Evolutionary conservation across 345 rosid genomes (phyloP).

Genomic region (Chamaenerion angustifolium): DNA sequence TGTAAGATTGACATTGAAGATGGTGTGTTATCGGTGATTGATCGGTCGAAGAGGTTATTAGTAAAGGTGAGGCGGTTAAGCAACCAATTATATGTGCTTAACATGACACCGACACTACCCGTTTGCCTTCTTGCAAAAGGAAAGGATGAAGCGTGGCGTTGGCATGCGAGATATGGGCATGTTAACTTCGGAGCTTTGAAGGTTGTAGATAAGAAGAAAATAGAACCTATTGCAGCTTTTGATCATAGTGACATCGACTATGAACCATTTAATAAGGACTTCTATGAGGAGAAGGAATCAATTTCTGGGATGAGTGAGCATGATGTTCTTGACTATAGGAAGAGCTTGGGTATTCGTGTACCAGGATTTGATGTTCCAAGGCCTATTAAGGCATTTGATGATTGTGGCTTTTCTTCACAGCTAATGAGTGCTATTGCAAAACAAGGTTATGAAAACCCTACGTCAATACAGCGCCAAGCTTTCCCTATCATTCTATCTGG

Average conservation of each 20-base stretch:
- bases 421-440: conserved; percentile 71
- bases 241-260: conserved; percentile 87
- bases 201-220: conserved; percentile 69
- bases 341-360: conserved; percentile 71
- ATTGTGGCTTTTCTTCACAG: conserved; percentile 68
- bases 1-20: too few relatives aligned
- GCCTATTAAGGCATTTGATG: conserved; percentile 71
- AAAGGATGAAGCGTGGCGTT: too few relatives aligned
- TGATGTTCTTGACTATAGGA: conserved; percentile 50
- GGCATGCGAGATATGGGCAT: too few relatives aligned
- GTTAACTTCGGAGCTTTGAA: too few relatives aligned
- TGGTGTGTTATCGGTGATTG: too few relatives aligned
- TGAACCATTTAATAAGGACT: conserved; percentile 72
- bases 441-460: conserved; percentile 85
- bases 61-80: too few relatives aligned
- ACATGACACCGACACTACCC: too few relatives aligned
- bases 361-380: conserved; percentile 91
- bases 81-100: too few relatives aligned
- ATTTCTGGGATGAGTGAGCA: conserved; percentile 77
- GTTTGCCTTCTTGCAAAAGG: too few relatives aligned
- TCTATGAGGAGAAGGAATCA: conserved; percentile 69
- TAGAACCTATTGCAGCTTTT: conserved; percentile 71
- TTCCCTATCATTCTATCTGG: conserved; percentile 78
- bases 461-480: conserved; percentile 82
- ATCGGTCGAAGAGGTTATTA: too few relatives aligned